Percentiles rank a stretch among this genome's conserved stretches.
These are phyloP conservation scores for Phyllosticta ampelicida DNA, from an alignment of 2,329 filamentous ascomycete genomes.

Conservation along the genomic window DNA sequence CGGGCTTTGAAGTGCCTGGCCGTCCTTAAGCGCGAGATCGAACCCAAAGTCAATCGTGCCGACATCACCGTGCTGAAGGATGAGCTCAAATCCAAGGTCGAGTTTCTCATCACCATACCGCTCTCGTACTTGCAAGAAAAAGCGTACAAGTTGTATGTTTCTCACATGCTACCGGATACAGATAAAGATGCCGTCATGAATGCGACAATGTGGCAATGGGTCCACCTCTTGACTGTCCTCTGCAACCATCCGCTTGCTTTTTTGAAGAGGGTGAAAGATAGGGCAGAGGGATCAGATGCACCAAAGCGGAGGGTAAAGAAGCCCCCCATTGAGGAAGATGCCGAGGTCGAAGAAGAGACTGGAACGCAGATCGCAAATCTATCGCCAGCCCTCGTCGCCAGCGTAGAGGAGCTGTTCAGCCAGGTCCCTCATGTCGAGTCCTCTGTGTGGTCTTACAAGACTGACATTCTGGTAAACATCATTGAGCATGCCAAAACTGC, in stretches of 20 bases:
- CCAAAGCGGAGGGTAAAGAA: not conserved
- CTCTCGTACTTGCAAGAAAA: conserved; percentile 54
- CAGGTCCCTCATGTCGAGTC: conserved; percentile 27
- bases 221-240: conserved; percentile 42
- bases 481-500: conserved; percentile 50
- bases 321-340: not conserved
- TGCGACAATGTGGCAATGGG: conserved; percentile 44
- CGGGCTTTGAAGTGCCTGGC: conserved; percentile 55
- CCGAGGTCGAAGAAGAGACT: not conserved
- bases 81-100: conserved; percentile 62
- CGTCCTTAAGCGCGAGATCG: conserved; percentile 60
- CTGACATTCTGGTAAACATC: conserved; percentile 56
- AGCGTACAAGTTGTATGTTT: conserved; percentile 49
- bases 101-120: conserved; percentile 69
- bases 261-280: not conserved
- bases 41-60: conserved; percentile 66
- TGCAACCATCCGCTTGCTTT: conserved; percentile 50
- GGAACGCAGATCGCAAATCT: not conserved
- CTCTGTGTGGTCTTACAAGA: conserved; percentile 54
- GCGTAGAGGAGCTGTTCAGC: not conserved
- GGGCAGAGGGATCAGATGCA: conserved; percentile 1
- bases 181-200: conserved; percentile 26
- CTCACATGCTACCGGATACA: conserved; percentile 30
- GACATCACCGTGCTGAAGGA: conserved; percentile 57
- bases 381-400: not conserved